Base-by-base conservation (phyloP, 805 yeast species). In the Spathaspora boniae region DNA sequence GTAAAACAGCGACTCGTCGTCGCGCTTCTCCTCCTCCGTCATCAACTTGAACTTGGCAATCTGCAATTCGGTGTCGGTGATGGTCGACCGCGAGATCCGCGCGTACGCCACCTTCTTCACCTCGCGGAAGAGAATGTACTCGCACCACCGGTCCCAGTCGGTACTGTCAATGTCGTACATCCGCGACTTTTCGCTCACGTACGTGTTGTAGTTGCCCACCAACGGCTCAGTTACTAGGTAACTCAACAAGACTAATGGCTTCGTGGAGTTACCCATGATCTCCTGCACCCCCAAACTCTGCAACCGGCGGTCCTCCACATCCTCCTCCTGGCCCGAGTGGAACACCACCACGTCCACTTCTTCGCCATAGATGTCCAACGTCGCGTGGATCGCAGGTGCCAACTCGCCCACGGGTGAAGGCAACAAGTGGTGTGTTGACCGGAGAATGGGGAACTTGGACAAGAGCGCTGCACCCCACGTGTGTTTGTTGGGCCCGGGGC, bases 111-210 rank as follows among this genome's bases (percentile, higher is more conserved):
- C 78, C 60, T 96, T 82, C 56, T 78, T 82, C 60, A 93, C 65
- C 41, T 83, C 81, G 58, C 89, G 84, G 75, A 83, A 93, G 45
- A 93, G 65, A 43, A 93, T 87, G 62, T 93, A 93, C 65, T 93
- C 95, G 64, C 98, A 93, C 98, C 98, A 93, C 65, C 98, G 78
- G 54, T 93, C 98, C 80, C 89, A 86, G 56, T 91, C 97, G 6
- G 82, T 69, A 29, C 89, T 82, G 58, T 93, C 98, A 44, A 93
- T 88, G 58, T 93, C 98, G 50, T 81, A 78, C 91, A 93, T 86
- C 21, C 95, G 85, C 2, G 91, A 79, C 46, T 68, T 60, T 33
- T 82, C 84, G 50, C 94, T 80, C 14, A 89, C 96, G 60, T 87
- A 87, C 2, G 88, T 88, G 63, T 86, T 82, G 69, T 91, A 91